A percentile compares a stretch with the other conserved stretches of the same genome.
Evolutionary conservation across 148 eudicot species (phyloP).

Genomic region (Bassia scoparia): DNA sequence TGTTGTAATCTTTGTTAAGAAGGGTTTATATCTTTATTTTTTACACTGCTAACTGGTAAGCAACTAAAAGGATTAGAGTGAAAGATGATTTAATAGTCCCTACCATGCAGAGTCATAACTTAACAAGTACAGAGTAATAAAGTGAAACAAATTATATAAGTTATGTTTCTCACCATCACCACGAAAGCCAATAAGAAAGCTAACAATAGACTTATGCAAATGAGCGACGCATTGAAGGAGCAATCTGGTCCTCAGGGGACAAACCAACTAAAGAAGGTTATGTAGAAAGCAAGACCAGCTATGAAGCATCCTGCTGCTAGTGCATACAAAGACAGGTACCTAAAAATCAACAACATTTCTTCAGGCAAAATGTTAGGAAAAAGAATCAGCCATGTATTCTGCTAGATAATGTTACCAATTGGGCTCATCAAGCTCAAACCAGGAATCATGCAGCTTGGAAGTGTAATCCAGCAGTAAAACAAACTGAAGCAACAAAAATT

Average conservation of each 20-base stretch:
- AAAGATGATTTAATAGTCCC: too few relatives aligned
- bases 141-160: background rate
- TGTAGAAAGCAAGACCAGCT: slow-evolving; percentile 63
- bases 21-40: too few relatives aligned
- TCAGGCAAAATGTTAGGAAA: slow-evolving; percentile 10
- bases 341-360: slow-evolving; percentile 30
- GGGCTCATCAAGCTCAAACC: slow-evolving; percentile 97
- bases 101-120: background rate
- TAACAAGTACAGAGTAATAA: background rate
- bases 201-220: slow-evolving; percentile 81
- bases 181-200: slow-evolving; percentile 72
- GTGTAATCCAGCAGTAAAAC: slow-evolving; percentile 86
- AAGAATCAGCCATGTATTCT: background rate
- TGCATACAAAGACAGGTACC: slow-evolving; percentile 86
- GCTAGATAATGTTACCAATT: slow-evolving; percentile 54
- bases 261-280: slow-evolving; percentile 86
- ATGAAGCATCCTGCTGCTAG: slow-evolving; percentile 71
- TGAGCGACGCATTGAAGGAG: slow-evolving; percentile 79
- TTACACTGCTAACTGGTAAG: too few relatives aligned
- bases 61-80: too few relatives aligned
- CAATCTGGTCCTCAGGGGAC: slow-evolving; percentile 93
- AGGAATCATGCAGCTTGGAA: slow-evolving; percentile 89
- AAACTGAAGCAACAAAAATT: slow-evolving; percentile 91
- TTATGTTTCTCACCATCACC: slow-evolving; percentile 33
- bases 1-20: too few relatives aligned